phyloP scores from a whole-genome alignment of 1,284 basidiomycete genomes.

The Meira nashicola region DNA sequence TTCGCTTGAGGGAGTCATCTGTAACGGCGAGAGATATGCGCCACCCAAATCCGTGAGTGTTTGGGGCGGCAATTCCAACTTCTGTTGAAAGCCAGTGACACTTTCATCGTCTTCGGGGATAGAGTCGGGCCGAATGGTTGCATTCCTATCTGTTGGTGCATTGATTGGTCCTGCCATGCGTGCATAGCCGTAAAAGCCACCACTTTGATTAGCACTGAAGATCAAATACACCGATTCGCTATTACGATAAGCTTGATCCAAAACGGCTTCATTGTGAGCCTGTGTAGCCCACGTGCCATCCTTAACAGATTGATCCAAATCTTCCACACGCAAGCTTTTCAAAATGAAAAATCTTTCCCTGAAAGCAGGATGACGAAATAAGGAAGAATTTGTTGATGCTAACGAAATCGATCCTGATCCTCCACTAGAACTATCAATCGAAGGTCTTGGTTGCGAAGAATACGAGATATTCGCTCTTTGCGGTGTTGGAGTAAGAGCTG shows the following conservation, averaged over 20 bases:
- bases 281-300: slow-evolving; percentile 86
- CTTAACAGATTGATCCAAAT: slow-evolving; percentile 78
- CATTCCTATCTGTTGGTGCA: slow-evolving; percentile 17
- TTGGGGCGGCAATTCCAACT: too few relatives aligned
- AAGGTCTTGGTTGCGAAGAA: not conserved
- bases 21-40: too few relatives aligned
- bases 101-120: not conserved
- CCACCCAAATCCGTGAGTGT: too few relatives aligned
- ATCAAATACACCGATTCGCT: slow-evolving; percentile 79
- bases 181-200: slow-evolving; percentile 55
- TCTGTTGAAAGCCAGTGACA: too few relatives aligned
- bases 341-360: slow-evolving; percentile 85
- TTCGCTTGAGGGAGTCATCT: too few relatives aligned
- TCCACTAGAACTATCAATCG: not conserved
- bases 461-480: not conserved
- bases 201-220: slow-evolving; percentile 85
- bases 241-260: slow-evolving; percentile 82
- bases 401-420: slow-evolving; percentile 30
- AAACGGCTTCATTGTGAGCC: slow-evolving; percentile 72
- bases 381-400: slow-evolving; percentile 58
- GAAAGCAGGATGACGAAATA: slow-evolving; percentile 69
- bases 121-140: not conserved
- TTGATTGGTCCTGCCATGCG: slow-evolving; percentile 46
- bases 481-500: not conserved
- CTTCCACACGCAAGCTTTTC: slow-evolving; percentile 69